phyloP scores from a whole-genome alignment of 2,329 filamentous ascomycete genomes.

The Reticulascus tulasneorum region DNA sequence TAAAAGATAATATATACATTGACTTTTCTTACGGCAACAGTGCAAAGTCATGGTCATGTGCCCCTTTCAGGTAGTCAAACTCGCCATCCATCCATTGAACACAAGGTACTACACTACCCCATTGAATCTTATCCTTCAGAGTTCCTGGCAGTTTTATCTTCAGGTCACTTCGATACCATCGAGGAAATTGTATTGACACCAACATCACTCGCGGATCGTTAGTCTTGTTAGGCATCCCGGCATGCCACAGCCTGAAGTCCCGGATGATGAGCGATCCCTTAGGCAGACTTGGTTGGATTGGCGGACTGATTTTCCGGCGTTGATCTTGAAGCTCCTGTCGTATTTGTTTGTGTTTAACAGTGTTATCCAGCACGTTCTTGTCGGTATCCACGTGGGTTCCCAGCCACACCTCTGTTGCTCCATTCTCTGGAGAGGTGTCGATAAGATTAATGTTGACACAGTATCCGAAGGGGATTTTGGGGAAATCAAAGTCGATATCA shows the following conservation, averaged over 20 bases:
- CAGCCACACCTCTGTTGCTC: constrained; percentile 57
- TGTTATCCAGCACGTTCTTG: constrained; percentile 35
- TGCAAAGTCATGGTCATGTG: too few relatives aligned
- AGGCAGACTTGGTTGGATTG: constrained; percentile 45
- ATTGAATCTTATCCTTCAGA: too few relatives aligned
- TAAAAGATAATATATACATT: too few relatives aligned
- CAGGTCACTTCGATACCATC: constrained; percentile 55
- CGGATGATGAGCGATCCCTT: constrained; percentile 55
- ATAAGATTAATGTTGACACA: constrained; percentile 52
- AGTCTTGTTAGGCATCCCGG: constrained; percentile 56
- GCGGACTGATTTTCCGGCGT: constrained; percentile 32
- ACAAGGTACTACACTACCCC: too few relatives aligned
- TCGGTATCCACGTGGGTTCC: constrained; percentile 45
- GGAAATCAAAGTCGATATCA: constrained; percentile 56
- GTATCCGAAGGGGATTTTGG: constrained; percentile 49
- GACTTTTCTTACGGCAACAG: too few relatives aligned
- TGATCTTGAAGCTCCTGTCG: constrained; percentile 33
- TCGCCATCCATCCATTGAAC: too few relatives aligned
- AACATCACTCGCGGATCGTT: constrained; percentile 51
- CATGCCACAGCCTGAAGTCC: constrained; percentile 60
- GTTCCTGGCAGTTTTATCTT: too few relatives aligned
- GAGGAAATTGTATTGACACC: constrained; percentile 57
- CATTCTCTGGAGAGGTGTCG: constrained; percentile 46
- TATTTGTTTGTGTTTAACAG: constrained; percentile 49
- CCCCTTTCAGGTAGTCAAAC: too few relatives aligned